Evolutionary conservation across 176 grass and related monocot species (phyloP).

Genomic region (Alloteropsis semialata): DNA sequence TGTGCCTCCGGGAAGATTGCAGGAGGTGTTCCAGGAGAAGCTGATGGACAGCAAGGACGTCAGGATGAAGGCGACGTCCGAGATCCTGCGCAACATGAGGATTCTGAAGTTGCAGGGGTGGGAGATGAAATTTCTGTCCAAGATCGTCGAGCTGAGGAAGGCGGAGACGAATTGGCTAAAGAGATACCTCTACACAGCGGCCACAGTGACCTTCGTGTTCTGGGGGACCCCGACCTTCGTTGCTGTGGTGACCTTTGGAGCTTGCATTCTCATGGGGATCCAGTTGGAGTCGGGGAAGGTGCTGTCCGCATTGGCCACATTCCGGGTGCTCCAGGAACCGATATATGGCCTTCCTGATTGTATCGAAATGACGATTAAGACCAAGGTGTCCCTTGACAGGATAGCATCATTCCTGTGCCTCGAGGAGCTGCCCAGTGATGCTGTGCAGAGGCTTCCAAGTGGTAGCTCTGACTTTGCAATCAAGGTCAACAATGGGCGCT

Average conservation of each 20-base stretch:
- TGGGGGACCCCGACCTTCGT: slow-evolving; percentile 66
- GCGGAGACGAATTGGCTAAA: slow-evolving; percentile 62
- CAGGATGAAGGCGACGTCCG: slow-evolving; percentile 77
- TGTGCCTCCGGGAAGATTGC: slow-evolving; percentile 52
- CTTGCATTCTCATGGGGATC: slow-evolving; percentile 42
- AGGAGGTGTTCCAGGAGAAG: slow-evolving; percentile 65
- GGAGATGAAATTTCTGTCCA: slow-evolving; percentile 92
- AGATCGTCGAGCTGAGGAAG: slow-evolving; percentile 65
- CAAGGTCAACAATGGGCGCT: slow-evolving; percentile 33
- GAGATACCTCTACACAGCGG: slow-evolving; percentile 51
- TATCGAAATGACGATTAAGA: slow-evolving; percentile 40
- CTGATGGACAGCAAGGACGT: slow-evolving; percentile 75
- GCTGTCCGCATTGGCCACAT: slow-evolving; percentile 44
- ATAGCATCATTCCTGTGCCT: slow-evolving; percentile 47
- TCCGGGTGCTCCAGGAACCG: slow-evolving; percentile 43
- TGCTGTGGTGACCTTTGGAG: slow-evolving; percentile 63
- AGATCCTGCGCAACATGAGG: slow-evolving; percentile 85
- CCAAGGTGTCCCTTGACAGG: slow-evolving; percentile 55
- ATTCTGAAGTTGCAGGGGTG: slow-evolving; percentile 81
- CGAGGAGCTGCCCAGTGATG: slow-evolving; percentile 37
- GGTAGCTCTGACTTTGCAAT: slow-evolving; percentile 43
- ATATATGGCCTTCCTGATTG: slow-evolving; percentile 44
- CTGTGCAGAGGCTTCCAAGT: slow-evolving; percentile 33
- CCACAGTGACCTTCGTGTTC: slow-evolving; percentile 45
- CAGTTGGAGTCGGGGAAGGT: slow-evolving; percentile 49